These are phyloP conservation scores for Nothopassalora personata DNA, from an alignment of 2,329 filamentous ascomycete genomes.

Conservation along the genomic window DNA sequence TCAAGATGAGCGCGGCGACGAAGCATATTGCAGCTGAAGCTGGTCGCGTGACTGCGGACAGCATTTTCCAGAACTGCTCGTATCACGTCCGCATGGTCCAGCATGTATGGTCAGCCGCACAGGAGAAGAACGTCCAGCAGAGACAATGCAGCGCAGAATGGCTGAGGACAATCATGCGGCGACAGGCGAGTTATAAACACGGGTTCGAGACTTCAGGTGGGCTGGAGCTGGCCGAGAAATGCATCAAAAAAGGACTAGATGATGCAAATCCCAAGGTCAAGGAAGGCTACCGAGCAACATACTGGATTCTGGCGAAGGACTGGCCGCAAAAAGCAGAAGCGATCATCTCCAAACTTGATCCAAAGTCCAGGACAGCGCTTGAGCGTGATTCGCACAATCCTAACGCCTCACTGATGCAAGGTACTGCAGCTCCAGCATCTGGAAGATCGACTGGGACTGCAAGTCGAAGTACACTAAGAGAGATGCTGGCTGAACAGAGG, in stretches of 20 bases:
- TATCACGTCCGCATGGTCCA: conserved; percentile 79
- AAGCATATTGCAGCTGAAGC: conserved; percentile 90
- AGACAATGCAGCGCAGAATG: conserved; percentile 73
- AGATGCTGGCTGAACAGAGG: conserved; percentile 68
- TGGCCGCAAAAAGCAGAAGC: conserved; percentile 74
- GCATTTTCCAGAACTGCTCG: conserved; percentile 70
- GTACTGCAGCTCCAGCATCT: conserved; percentile 32
- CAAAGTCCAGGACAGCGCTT: conserved; percentile 71
- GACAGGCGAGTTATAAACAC: conserved; percentile 70
- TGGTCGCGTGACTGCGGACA: conserved; percentile 74
- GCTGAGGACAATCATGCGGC: conserved; percentile 75
- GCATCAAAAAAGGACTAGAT: conserved; percentile 78
- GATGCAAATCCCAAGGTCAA: conserved; percentile 88
- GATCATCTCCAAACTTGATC: conserved; percentile 72
- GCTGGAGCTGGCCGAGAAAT: conserved; percentile 77
- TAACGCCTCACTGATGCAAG: conserved; percentile 48
- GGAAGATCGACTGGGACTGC: conserved; percentile 41
- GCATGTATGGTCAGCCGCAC: conserved; percentile 73
- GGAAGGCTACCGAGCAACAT: conserved; percentile 77
- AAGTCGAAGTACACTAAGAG: conserved; percentile 60
- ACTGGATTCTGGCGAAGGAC: conserved; percentile 72
- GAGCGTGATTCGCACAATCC: conserved; percentile 82
- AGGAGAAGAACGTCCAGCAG: conserved; percentile 91
- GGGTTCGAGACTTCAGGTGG: conserved; percentile 81
- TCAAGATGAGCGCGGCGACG: conserved; percentile 82